These are phyloP conservation scores for Clavaria fumosa DNA, from an alignment of 768 basidiomycete species.

Conservation along the genomic window DNA sequence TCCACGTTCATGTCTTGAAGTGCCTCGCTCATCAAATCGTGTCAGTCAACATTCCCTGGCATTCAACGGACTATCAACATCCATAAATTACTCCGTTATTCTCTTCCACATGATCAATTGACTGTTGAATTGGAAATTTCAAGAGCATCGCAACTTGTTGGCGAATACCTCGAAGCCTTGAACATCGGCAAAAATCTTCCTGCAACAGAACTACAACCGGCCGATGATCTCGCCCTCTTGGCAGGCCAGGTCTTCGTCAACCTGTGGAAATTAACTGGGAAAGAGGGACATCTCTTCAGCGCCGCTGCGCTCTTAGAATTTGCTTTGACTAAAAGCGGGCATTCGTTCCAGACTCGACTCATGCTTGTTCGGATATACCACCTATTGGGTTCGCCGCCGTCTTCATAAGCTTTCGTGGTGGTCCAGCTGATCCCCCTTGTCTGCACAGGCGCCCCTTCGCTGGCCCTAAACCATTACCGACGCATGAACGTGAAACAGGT, in stretches of 20 bases:
- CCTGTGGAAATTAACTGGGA: conserved; percentile 40
- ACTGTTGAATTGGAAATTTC: conserved; percentile 40
- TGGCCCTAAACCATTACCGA: conserved; percentile 68
- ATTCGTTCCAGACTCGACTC: conserved; percentile 65
- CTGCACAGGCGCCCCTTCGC: conserved; percentile 47
- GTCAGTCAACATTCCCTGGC: conserved; percentile 33
- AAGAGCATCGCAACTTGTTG: conserved; percentile 35
- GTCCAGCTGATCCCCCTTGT: conserved; percentile 1
- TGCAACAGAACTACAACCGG: conserved; percentile 70
- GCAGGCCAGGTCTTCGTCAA: conserved; percentile 53
- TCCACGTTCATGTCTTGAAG: neutral
- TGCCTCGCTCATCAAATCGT: conserved; percentile 4
- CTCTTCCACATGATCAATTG: conserved; percentile 32
- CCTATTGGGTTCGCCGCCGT: conserved; percentile 41
- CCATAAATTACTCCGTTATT: conserved; percentile 57
- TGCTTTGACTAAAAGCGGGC: conserved; percentile 54
- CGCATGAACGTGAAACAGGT: conserved; percentile 68
- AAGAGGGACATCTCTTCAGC: conserved; percentile 44
- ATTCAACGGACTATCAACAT: conserved; percentile 60
- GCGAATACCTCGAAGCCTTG: conserved; percentile 52
- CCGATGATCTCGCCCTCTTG: conserved; percentile 71
- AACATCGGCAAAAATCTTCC: conserved; percentile 51
- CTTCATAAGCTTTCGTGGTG: neutral
- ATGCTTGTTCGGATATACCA: conserved; percentile 73
- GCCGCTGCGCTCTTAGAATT: conserved; percentile 58